Conservation (phyloP, 352 stramenopile genomes). For the Pythium phragmiticola region DNA sequence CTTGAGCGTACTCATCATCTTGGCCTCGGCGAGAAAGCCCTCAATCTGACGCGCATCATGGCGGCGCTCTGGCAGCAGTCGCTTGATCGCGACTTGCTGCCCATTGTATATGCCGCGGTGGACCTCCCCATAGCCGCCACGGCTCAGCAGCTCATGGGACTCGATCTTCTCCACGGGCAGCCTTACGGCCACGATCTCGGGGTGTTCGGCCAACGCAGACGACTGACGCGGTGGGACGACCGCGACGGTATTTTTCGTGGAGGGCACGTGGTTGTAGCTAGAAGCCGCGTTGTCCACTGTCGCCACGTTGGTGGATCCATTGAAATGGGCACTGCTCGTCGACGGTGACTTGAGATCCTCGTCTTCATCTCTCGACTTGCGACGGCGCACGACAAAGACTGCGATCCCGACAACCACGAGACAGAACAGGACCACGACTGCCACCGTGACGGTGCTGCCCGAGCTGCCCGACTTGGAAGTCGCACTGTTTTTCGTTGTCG, state of each 20-base stretch:
- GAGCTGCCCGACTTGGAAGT: conserved; percentile 1
- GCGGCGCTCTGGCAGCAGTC: conserved; percentile 12
- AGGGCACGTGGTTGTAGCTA: conserved; percentile 21
- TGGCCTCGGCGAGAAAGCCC: conserved; percentile 26
- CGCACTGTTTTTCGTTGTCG: too few relatives aligned
- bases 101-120: conserved; percentile 27
- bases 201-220: conserved; percentile 34
- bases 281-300: conserved; percentile 2
- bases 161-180: conserved; percentile 25
- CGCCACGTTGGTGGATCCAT: too few relatives aligned
- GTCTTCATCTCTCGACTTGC: conserved; percentile 29
- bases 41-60: conserved; percentile 18
- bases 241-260: conserved; percentile 13
- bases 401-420: conserved; percentile 22
- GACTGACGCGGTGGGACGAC: neutral
- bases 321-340: conserved; percentile 4
- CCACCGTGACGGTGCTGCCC: neutral
- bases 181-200: conserved; percentile 30
- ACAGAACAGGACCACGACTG: conserved; percentile 21
- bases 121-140: conserved; percentile 21
- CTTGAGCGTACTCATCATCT: conserved; percentile 35
- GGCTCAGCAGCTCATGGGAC: conserved; percentile 6
- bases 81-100: conserved; percentile 16
- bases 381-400: conserved; percentile 15
- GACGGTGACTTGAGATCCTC: conserved; percentile 32